A percentile compares a stretch with the other conserved stretches of the same genome.
Conservation (phyloP, 768 basidiomycete species). For the Serendipita sp. region DNA sequence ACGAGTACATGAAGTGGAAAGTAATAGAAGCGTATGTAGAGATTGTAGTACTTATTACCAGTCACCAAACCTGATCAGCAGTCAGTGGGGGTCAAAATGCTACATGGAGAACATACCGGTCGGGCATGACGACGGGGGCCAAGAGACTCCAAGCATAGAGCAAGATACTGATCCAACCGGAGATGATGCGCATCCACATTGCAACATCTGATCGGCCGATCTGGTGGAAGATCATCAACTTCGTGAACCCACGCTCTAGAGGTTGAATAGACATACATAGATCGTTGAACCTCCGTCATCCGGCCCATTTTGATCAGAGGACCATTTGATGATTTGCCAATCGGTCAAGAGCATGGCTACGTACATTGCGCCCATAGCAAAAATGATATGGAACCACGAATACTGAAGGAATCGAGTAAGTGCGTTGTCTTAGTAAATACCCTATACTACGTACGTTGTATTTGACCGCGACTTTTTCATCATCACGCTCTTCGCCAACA, state of each 20-base stretch:
- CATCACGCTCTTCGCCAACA: slow-evolving; percentile 63
- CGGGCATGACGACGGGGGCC: slow-evolving; percentile 82
- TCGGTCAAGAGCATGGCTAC: slow-evolving; percentile 94
- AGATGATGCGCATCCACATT: slow-evolving; percentile 99
- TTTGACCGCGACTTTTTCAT: slow-evolving; percentile 83
- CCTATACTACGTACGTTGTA: slow-evolving; percentile 58
- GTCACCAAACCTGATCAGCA: too few relatives aligned
- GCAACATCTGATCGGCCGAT: slow-evolving; percentile 92
- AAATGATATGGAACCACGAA: slow-evolving; percentile 98
- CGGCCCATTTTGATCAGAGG: not conserved
- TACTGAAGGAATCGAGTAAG: slow-evolving; percentile 38
- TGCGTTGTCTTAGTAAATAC: not conserved
- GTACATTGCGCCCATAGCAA: slow-evolving; percentile 92
- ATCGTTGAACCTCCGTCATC: slow-evolving; percentile 1
- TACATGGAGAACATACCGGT: slow-evolving; percentile 39
- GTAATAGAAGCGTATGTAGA: too few relatives aligned
- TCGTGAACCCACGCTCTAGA: not conserved
- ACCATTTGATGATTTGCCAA: slow-evolving; percentile 45
- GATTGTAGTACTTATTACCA: too few relatives aligned
- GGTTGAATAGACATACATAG: not conserved
- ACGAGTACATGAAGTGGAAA: too few relatives aligned
- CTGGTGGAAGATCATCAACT: slow-evolving; percentile 31
- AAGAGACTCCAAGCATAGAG: slow-evolving; percentile 78
- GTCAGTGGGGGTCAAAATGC: too few relatives aligned
- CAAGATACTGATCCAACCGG: slow-evolving; percentile 84